Base-by-base conservation (phyloP, 164 flowering plant species). In the Akebia trifoliata region DNA sequence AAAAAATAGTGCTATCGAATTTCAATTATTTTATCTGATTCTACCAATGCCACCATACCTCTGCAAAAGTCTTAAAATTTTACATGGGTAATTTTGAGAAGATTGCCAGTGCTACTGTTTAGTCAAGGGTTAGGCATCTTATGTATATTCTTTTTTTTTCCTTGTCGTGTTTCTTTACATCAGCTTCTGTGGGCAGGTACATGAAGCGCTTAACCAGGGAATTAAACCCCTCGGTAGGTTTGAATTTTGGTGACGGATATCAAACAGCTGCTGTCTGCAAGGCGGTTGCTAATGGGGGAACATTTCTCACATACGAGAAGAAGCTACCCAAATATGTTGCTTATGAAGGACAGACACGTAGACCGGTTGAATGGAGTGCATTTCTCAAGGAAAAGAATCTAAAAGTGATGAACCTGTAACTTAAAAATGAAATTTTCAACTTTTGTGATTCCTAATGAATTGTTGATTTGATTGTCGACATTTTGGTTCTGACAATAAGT, bases 351-450 rank as follows among this genome's bases (percentile, higher is more conserved):
- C 56, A 60, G 18, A 43, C 57, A 25, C 70, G 70, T 26, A 71
- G 66, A 37, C 67, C 61, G 7, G 67, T 70, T 35, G 74, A 70
- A 17, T 70, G 74, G 74, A 50, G 49, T 30, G 43, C 51, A 4
- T 66, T 65, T 35, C 44, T 70, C 30, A 62, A 66, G 58, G 65
- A 66, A 30, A 70, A 66, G 74, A 57, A 66, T 7, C 29, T 66
- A 57, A 70, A 66, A 36, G 60, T 43, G 54, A 34, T 65, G 30
- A 70, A 47, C 49, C 38, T 53, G 50, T 70, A 29, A 50, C n/a
- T n/a, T n/a, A n/a, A n/a, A n/a, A n/a, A n/a, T n/a, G n/a, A n/a
- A n/a, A n/a, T n/a, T n/a, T n/a, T n/a, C n/a, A n/a, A n/a, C n/a
- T n/a, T n/a, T n/a, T n/a, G n/a, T n/a, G n/a, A n/a, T n/a, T n/a